Base-by-base conservation (phyloP, 768 basidiomycete genomes). In the Artomyces pyxidatus region DNA sequence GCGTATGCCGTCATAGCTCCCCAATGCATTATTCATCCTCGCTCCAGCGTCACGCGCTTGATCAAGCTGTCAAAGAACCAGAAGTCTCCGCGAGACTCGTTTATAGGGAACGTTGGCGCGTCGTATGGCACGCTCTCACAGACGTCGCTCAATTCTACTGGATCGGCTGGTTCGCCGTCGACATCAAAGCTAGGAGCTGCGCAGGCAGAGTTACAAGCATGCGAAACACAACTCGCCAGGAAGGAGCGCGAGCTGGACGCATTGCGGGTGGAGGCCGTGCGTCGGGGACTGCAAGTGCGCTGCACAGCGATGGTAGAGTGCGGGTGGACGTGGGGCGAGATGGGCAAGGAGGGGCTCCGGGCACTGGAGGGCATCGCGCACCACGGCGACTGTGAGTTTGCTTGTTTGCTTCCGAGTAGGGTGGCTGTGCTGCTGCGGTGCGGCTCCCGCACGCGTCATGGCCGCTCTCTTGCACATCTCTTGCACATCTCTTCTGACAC, bases 191-290 rank as follows among this genome's bases (percentile, higher is more conserved):
- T 88, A 7, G 68, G 69, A 0, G 67, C 77, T 2, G 86, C 88
- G 0, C 88, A 90, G 55, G 69, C 81, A 0, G 85, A 90, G 54
- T 69, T 91, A 17, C 88, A 88, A 57, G 89, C 86, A 8, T 92
- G 89, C 62, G 88, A 92, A 60, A 69, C 76, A 0, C 84, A 84
- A 47, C 72, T 92, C 2, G 81, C 81, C 0, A 51, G 67, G 23
- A 87, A 87, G 61, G 87, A 92, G 60, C 72, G 66, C 17, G 82
- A 82, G 49, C 72, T 89, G 6, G 75, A 75, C 5, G 58, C 59
- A 0, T 66, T 73, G 42, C 71, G 87, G 0, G 62, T 68, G n/a
- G 67, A 67, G n/a, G 70, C 81, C 7, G 71, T 87, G 11, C 68
- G 73, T 6, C 75, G 80, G 37, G 86, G 86, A 0, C 69, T 92